phyloP scores from a whole-genome alignment of 768 basidiomycete species.

The Gloeostereum incarnatum region DNA sequence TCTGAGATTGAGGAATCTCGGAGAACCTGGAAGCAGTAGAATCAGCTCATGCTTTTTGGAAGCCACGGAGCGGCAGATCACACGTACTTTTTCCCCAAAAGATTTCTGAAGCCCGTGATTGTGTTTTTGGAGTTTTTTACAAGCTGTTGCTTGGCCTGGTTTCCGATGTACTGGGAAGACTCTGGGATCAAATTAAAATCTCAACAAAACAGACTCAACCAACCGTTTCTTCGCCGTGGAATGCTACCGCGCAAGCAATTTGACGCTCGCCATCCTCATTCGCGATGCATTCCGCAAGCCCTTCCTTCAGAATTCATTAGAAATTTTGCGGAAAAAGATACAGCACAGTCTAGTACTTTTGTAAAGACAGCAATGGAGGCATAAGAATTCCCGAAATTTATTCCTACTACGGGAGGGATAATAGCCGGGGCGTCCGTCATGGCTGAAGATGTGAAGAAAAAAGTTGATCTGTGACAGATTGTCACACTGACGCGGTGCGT shows the following conservation, averaged over 20 bases:
- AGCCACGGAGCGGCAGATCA: not conserved
- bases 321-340: not conserved
- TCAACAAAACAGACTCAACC: conserved; percentile 17
- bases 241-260: conserved; percentile 90
- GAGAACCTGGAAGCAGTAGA: conserved; percentile 50
- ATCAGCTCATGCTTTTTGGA: not conserved
- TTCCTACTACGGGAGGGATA: conserved; percentile 72
- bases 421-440: too few relatives aligned
- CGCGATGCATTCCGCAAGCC: conserved; percentile 88
- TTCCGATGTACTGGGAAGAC: conserved; percentile 78
- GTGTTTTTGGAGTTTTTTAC: conserved; percentile 94
- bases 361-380: conserved; percentile 93
- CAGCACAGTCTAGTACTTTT: conserved; percentile 42
- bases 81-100: conserved; percentile 83
- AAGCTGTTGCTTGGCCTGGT: conserved; percentile 87
- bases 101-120: conserved; percentile 88
- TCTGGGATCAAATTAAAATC: conserved; percentile 1
- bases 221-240: conserved; percentile 86
- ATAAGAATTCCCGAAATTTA: conserved; percentile 94
- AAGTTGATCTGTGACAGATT: too few relatives aligned
- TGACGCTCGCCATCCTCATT: conserved; percentile 99
- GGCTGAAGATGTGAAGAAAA: too few relatives aligned
- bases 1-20: conserved; percentile 49
- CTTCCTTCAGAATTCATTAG: conserved; percentile 47
- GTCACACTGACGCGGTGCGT: too few relatives aligned